Evolutionary conservation across 2,329 filamentous ascomycete genomes (phyloP).

Genomic region (Apiospora phragmitis): DNA sequence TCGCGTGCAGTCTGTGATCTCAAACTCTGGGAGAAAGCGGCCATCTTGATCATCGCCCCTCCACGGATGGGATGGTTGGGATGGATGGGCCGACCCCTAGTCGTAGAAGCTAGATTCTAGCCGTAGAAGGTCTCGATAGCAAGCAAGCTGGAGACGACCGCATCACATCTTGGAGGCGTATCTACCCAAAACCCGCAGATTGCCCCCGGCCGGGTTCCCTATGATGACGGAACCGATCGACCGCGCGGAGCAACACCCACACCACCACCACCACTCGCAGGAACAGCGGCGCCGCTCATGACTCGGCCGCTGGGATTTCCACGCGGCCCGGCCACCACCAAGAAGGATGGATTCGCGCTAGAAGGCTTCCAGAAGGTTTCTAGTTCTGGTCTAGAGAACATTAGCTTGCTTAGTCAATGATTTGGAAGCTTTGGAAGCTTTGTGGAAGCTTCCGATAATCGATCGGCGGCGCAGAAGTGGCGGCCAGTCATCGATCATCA

Average conservation of each 20-base stretch:
- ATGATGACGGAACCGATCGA: background rate
- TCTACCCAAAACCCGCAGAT: background rate
- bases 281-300: background rate
- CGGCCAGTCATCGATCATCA: background rate
- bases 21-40: background rate
- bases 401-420: background rate
- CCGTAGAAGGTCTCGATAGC: background rate
- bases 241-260: background rate
- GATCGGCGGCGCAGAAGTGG: background rate
- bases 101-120: background rate
- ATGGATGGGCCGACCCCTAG: background rate
- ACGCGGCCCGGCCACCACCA: conserved; percentile 1
- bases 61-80: background rate
- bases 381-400: background rate
- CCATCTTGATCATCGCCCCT: background rate
- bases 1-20: background rate
- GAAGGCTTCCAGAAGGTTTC: background rate
- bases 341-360: background rate
- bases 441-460: background rate
- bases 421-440: background rate
- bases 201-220: background rate
- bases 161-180: background rate
- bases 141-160: background rate
- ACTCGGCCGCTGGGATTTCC: background rate
- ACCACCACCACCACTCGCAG: background rate